These are phyloP conservation scores for Diaporthe velutina DNA, from an alignment of 2,329 filamentous ascomycete species.

Conservation along the genomic window DNA sequence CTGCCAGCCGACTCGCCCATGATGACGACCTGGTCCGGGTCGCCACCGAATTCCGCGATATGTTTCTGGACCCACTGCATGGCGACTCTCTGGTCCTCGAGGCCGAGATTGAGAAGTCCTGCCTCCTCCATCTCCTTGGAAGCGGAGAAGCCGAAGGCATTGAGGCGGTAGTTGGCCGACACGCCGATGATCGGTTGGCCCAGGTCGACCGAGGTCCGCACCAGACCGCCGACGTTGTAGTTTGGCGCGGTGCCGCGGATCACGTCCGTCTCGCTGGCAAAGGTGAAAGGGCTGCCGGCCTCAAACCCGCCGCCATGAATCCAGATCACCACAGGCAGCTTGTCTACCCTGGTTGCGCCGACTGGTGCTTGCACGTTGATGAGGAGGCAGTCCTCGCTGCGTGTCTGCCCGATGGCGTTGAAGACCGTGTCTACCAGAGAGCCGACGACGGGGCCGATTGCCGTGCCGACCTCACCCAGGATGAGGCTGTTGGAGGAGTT, in stretches of 20 bases:
- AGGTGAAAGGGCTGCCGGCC: background rate
- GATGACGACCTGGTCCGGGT: conserved; percentile 58
- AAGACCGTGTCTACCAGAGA: background rate
- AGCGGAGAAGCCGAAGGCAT: conserved; percentile 60
- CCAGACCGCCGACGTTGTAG: conserved; percentile 1
- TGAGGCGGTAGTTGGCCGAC: conserved; percentile 62
- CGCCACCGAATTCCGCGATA: conserved; percentile 59
- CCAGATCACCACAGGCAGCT: conserved; percentile 32
- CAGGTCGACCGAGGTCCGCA: conserved; percentile 4
- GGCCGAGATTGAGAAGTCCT: conserved; percentile 61
- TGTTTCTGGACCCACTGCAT: conserved; percentile 61
- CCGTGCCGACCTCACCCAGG: background rate
- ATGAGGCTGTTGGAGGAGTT: conserved; percentile 3
- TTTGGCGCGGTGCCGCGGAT: background rate
- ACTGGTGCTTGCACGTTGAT: conserved; percentile 15
- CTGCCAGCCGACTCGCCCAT: conserved; percentile 65
- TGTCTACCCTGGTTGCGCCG: background rate
- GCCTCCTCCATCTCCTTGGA: conserved; percentile 52
- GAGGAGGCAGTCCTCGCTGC: conserved; percentile 25
- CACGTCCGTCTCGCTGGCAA: background rate
- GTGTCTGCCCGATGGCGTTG: conserved; percentile 4
- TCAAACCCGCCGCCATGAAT: conserved; percentile 21
- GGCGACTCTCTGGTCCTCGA: conserved; percentile 59
- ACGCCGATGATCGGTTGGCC: conserved; percentile 59
- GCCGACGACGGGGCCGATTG: conserved; percentile 2